Conservation (phyloP, 148 eudicot species). For the Vaccinium macrocarpon region DNA sequence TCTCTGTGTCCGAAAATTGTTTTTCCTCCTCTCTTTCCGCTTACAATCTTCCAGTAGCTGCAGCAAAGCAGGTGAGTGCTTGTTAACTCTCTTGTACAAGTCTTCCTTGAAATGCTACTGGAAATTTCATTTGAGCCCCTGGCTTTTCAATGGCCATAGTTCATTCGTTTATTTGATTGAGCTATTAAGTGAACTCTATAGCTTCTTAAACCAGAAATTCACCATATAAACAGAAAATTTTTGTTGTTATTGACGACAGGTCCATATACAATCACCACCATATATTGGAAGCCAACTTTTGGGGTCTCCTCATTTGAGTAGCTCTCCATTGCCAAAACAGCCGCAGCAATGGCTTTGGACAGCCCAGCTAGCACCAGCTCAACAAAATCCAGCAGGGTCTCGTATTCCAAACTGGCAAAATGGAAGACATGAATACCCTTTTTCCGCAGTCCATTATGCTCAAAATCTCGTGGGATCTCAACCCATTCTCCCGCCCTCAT, state of each 20-base stretch:
- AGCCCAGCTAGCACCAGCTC: conserved; percentile 34
- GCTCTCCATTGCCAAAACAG: conserved; percentile 22
- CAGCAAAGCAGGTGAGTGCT: conserved; percentile 29
- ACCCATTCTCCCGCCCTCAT: conserved; percentile 25
- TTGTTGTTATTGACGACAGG: conserved; percentile 14
- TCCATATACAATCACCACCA: conserved; percentile 31
- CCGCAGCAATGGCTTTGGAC: conserved; percentile 43
- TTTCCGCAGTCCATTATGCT: conserved; percentile 22
- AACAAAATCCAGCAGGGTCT: conserved; percentile 33
- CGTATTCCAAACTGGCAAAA: conserved; percentile 45
- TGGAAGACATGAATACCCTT: conserved; percentile 29
- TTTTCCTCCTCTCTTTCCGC: conserved; percentile 27
- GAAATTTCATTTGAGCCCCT: neutral
- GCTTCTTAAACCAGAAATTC: neutral
- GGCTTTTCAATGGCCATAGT: neutral
- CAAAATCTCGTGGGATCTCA: conserved; percentile 12
- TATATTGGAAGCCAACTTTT: conserved; percentile 28
- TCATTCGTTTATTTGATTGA: neutral
- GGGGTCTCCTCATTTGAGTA: conserved; percentile 20
- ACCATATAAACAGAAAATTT: neutral
- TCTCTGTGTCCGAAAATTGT: conserved; percentile 27
- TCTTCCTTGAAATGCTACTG: conserved; percentile 6
- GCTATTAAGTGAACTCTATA: neutral
- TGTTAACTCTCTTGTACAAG: neutral
- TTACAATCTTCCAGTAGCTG: conserved; percentile 32